phyloP scores from a whole-genome alignment of 768 basidiomycete genomes.

The Tricholoma matsutake region DNA sequence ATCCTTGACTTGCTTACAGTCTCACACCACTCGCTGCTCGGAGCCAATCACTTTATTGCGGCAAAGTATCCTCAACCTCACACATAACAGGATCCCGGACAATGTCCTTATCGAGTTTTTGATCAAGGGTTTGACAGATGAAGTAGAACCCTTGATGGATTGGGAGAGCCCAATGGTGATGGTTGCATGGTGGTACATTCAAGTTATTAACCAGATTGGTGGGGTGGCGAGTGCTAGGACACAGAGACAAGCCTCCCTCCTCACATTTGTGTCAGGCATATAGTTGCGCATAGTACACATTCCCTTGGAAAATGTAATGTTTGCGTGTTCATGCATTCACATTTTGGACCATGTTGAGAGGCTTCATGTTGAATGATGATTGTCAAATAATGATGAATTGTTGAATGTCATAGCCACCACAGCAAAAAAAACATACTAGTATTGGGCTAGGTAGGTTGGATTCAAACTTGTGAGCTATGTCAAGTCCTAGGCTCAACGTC shows the following conservation, averaged over 20 bases:
- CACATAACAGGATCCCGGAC: slow-evolving; percentile 54
- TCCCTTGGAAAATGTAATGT: neutral
- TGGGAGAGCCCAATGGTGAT: slow-evolving; percentile 50
- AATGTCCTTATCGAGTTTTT: slow-evolving; percentile 45
- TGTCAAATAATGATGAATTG: neutral
- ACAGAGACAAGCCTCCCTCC: neutral
- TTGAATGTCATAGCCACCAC: neutral
- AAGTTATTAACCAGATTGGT: slow-evolving; percentile 14
- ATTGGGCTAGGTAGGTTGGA: neutral
- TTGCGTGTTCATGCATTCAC: neutral
- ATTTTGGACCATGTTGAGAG: neutral
- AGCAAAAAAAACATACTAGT: neutral
- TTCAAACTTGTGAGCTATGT: neutral
- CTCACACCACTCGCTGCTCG: slow-evolving; percentile 35
- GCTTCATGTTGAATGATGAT: neutral
- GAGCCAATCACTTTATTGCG: slow-evolving; percentile 37
- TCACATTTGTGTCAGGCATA: neutral
- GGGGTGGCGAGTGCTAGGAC: no score
- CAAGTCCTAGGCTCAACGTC: neutral
- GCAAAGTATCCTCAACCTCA: slow-evolving; percentile 60
- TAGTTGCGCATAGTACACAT: neutral
- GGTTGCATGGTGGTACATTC: slow-evolving; percentile 40
- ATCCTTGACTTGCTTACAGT: slow-evolving; percentile 58
- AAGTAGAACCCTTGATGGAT: slow-evolving; percentile 46
- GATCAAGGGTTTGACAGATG: slow-evolving; percentile 44